Percentiles rank a stretch among this genome's conserved stretches.
phyloP scores from a whole-genome alignment of 768 basidiomycete genomes.

The Lactifluus hygrophoroides region DNA sequence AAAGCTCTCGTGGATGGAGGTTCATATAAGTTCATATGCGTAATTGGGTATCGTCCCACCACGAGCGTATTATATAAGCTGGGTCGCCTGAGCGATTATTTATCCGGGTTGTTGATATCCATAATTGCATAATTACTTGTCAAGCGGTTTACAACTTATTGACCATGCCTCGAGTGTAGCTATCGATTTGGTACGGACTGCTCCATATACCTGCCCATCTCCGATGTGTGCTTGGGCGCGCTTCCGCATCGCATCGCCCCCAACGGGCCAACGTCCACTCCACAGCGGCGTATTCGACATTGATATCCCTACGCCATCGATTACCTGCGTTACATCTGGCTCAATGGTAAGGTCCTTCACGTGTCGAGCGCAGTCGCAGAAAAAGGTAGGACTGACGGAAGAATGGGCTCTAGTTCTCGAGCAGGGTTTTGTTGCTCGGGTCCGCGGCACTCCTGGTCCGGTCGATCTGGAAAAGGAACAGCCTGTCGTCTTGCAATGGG shows the following conservation, averaged over 20 bases:
- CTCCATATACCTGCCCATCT: slow-evolving; percentile 8
- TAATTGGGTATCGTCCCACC: slow-evolving; percentile 76
- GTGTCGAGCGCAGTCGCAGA: not conserved
- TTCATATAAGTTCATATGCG: no score
- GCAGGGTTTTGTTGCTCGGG: not conserved
- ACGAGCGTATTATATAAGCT: no score
- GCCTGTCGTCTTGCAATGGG: not conserved
- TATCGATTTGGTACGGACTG: no score
- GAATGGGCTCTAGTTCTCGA: slow-evolving; percentile 9
- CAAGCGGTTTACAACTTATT: no score
- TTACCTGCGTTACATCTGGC: not conserved
- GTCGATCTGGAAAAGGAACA: no score
- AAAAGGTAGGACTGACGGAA: slow-evolving; percentile 1
- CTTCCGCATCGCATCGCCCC: slow-evolving; percentile 2
- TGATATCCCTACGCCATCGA: not conserved
- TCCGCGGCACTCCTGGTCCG: slow-evolving; percentile 6
- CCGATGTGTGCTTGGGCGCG: slow-evolving; percentile 2
- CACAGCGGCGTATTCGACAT: not conserved
- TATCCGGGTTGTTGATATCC: no score
- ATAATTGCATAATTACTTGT: no score
- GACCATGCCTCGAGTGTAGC: no score
- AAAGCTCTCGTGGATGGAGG: no score
- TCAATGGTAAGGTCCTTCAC: not conserved
- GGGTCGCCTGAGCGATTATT: no score
- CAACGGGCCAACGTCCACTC: not conserved